Evolutionary conservation across 2,329 filamentous ascomycete genomes (phyloP), one percentile per base, ranked within the genome.

Genomic region (Penicillium paneum): DNA sequence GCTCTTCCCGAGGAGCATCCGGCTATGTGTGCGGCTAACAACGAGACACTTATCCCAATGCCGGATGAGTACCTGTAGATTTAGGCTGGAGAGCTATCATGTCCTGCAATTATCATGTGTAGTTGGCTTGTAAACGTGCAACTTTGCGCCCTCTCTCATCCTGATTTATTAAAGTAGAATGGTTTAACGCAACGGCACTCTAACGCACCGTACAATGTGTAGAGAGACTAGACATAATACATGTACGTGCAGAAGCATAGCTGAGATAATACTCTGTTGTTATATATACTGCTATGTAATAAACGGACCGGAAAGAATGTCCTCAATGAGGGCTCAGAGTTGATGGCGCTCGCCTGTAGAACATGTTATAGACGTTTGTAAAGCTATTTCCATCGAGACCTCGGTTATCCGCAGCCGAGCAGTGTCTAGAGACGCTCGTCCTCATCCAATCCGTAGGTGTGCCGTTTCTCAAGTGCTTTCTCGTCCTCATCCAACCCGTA

Each of bases 1-100:
- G 44, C 44, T 26, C 32, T 47, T 38, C 44, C 44, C 15, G 44
- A 47, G 32, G 44, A 47, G 2, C 44, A 47, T 47, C 44, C 44
- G 19, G 44, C 44, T 38, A 47, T 47, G 44, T 47, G 44, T 35
- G 44, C 44, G 44, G 44, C 44, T 35, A 47, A 47, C 17, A 47
- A 47, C 19, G 44, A 47, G 31, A 47, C 44, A 17, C 32, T 47
- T 26, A 47, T 47, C 32, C 44, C 44, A 11, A 47, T 47, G 44
- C 44, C 44, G 5, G 44, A 47, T 47, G 44, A 47, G 44, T 47
- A 38, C 8, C 6, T 47, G 32, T 47, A 36, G 21, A 36, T 47
- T 12, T 19, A 38, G 17, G 40, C 21, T 17, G 21, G 21, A 42
- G 24, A 11, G 15, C 24, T 42, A 24, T 42, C 15, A 29, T 42